Conservation (phyloP, 2,329 filamentous ascomycete species). For the Aspergillus sp. region DNA sequence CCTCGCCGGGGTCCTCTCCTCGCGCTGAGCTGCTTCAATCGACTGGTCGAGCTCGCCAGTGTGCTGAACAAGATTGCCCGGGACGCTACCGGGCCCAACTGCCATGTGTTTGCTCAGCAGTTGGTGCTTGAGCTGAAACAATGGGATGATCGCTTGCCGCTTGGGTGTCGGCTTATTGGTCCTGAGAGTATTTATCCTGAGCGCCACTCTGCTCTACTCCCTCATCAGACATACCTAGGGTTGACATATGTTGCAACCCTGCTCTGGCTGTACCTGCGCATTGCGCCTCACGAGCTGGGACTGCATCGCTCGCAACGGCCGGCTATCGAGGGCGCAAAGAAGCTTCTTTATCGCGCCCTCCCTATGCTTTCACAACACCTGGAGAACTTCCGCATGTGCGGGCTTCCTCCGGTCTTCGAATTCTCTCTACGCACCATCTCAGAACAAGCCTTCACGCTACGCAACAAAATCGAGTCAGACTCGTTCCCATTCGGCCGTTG, state of each 20-base stretch:
- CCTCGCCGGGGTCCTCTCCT: conserved; percentile 40
- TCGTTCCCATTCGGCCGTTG: conserved; percentile 34
- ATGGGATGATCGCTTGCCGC: conserved; percentile 35
- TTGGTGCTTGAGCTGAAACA: conserved; percentile 35
- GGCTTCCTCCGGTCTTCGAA: conserved; percentile 39
- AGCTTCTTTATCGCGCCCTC: conserved; percentile 35
- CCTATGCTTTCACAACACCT: conserved; percentile 35
- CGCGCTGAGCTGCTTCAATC: conserved; percentile 54
- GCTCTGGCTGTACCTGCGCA: conserved; percentile 33
- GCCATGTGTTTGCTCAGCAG: conserved; percentile 31
- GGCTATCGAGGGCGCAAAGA: conserved; percentile 34
- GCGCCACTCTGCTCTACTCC: conserved; percentile 34
- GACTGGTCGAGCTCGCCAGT: conserved; percentile 42
- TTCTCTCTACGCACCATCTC: conserved; percentile 33
- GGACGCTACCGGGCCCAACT: conserved; percentile 27
- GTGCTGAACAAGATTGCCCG: conserved; percentile 35
- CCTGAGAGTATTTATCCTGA: conserved; percentile 37
- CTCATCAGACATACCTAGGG: conserved; percentile 39
- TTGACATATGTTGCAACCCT: conserved; percentile 37
- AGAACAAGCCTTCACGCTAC: conserved; percentile 31
- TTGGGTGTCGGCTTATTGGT: conserved; percentile 35
- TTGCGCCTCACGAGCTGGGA: conserved; percentile 29
- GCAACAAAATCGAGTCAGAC: conserved; percentile 26
- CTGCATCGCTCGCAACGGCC: conserved; percentile 31
- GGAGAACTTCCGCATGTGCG: conserved; percentile 37